These are phyloP conservation scores for Blumeriella jaapii DNA, from an alignment of 2,329 filamentous ascomycete genomes.

Conservation along the genomic window DNA sequence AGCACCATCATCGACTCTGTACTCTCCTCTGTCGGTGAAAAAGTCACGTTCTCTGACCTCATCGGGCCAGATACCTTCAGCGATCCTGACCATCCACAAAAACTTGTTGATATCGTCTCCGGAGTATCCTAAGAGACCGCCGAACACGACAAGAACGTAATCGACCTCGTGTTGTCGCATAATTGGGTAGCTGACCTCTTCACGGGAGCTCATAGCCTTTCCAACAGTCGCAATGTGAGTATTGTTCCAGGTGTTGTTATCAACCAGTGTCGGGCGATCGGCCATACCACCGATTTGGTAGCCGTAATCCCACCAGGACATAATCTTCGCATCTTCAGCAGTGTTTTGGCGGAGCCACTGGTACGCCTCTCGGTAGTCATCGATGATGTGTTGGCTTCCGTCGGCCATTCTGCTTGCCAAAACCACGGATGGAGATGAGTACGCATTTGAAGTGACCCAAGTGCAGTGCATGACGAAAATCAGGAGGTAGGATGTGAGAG, in stretches of 20 bases:
- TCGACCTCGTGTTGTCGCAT: conserved; percentile 98
- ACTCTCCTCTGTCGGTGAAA: conserved; percentile 89
- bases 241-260: conserved; percentile 99
- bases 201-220: conserved; percentile 94
- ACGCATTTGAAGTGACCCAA: conserved; percentile 98
- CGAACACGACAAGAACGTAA: conserved; percentile 96
- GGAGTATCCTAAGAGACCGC: conserved; percentile 89
- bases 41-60: conserved; percentile 96
- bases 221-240: conserved; percentile 98
- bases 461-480: conserved; percentile 97
- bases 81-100: conserved; percentile 99
- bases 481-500: conserved; percentile 68
- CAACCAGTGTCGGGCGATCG: conserved; percentile 88
- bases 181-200: conserved; percentile 97
- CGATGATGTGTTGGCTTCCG: conserved; percentile 95
- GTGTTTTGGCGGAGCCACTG: conserved; percentile 99
- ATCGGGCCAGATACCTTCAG: conserved; percentile 99
- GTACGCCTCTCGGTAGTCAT: conserved; percentile 98
- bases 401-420: conserved; percentile 86
- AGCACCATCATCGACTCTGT: conserved; percentile 84
- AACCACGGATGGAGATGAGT: conserved; percentile 95
- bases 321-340: conserved; percentile 86
- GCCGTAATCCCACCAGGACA: conserved; percentile 99
- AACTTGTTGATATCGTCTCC: conserved; percentile 99
- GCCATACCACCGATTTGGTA: conserved; percentile 99